Evolutionary conservation across 2,329 filamentous ascomycete species (phyloP), one percentile per base, ranked within the genome.

Genomic region (Rhynchosporium secalis): DNA sequence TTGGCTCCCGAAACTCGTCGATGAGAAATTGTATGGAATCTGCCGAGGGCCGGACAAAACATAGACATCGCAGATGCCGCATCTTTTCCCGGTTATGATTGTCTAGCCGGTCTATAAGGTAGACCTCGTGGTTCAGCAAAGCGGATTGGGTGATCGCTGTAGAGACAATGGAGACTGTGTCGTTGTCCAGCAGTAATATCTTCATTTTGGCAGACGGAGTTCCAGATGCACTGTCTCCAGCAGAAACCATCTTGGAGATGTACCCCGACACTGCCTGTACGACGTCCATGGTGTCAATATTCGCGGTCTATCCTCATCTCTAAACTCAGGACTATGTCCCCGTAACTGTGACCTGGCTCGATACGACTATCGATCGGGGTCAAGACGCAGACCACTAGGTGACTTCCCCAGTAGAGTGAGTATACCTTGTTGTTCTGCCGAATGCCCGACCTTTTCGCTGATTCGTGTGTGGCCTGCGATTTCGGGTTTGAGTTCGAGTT

Each of bases 121-220:
- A 99, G 69, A 99, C 91, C 78, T 98, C 94, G 79, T 99, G 92
- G 73, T 91, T 96, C 66, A 99, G 86, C 26, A 99, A 86, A 45
- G 92, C 87, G 33, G 95, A 99, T 76, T 99, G 96, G 1, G 95
- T 98, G 65, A 94, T 94, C 60, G 95, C 93, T 4, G 93, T 96
- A 9, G 96, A 99, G 26, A 97, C 87, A 69, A 98, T 96, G 15
- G 91, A 86, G 28, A 98, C 89, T 68, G 95, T 99, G 77, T 98
- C 95, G 78, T 86, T 89, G 77, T 99, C 95, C 70, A 99, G 81
- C 66, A 99, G 81, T 62, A 99, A 80, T 65, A 98, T 95, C 86
- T 99, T 99, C 95, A 99, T 99, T 81, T 97, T 98, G 47, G 91
- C 85, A 28, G 91, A 88, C 56, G 88, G 82, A 49, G 86, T 83